phyloP scores from a whole-genome alignment of 2,329 filamentous ascomycete genomes.

The Blumeria graminis region DNA sequence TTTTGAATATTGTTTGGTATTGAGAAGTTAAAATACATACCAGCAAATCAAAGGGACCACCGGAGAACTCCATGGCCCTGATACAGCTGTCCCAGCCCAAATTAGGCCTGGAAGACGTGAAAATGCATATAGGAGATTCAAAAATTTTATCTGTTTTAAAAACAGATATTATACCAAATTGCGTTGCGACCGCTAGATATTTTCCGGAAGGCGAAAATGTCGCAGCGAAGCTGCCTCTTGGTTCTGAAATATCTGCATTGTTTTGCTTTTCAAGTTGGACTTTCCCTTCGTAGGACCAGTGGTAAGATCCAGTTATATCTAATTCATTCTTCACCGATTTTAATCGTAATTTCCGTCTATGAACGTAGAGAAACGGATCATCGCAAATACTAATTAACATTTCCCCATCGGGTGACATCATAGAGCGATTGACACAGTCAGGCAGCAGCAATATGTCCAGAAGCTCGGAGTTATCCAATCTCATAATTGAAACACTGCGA shows the following conservation, averaged over 20 bases:
- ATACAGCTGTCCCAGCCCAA: constrained; percentile 36
- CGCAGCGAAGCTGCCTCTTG: constrained; percentile 50
- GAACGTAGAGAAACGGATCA: constrained; percentile 66
- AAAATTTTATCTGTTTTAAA: constrained; percentile 33
- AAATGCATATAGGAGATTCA: constrained; percentile 46
- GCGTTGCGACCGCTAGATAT: constrained; percentile 53
- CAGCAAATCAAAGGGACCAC: constrained; percentile 69
- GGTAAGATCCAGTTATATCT: constrained; percentile 12
- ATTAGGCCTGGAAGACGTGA: constrained; percentile 48
- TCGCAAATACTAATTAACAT: constrained; percentile 70
- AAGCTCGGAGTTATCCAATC: constrained; percentile 40
- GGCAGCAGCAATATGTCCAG: constrained; percentile 51
- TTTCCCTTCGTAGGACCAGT: constrained; percentile 27
- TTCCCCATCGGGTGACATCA: constrained; percentile 74
- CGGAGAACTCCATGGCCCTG: constrained; percentile 77
- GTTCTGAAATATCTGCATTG: constrained; percentile 27
- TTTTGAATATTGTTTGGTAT: neutral
- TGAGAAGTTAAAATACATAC: constrained; percentile 2
- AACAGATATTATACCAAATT: constrained; percentile 57
- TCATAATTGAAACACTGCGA: constrained; percentile 65
- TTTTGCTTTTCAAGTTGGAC: constrained; percentile 34
- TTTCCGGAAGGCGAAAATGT: constrained; percentile 50
- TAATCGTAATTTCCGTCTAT: constrained; percentile 24
- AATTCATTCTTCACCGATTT: neutral
- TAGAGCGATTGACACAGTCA: constrained; percentile 75